phyloP scores from a whole-genome alignment of 805 yeast species.

The Yamadazyma endophytica region DNA sequence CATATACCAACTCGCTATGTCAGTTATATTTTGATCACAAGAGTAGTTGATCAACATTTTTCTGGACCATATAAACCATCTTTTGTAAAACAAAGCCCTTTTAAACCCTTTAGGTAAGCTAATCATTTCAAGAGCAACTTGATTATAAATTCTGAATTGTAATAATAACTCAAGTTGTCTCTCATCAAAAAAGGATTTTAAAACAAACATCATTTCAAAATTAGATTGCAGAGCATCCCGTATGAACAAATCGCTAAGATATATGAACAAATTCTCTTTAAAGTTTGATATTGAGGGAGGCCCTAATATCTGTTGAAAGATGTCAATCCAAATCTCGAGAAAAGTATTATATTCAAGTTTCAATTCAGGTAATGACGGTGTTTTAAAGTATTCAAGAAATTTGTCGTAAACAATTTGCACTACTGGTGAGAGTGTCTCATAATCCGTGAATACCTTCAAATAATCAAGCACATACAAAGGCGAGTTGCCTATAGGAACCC shows the following conservation, averaged over 20 bases:
- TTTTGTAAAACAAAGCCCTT: too few relatives aligned
- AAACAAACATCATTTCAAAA: conserved; percentile 1
- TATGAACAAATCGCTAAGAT: background rate
- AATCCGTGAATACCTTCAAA: conserved; percentile 11
- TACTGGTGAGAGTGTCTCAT: conserved; percentile 3
- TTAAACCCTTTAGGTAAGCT: conserved; percentile 3
- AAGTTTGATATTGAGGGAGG: background rate
- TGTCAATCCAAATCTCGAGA: conserved; percentile 6
- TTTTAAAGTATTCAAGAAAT: conserved; percentile 5
- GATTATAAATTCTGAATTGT: conserved; percentile 34
- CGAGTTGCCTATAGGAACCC: conserved; percentile 14
- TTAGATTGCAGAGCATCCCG: background rate
- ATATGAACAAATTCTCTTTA: conserved; percentile 1
- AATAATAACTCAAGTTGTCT: conserved; percentile 16
- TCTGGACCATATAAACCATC: conserved; percentile 3
- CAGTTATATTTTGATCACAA: background rate
- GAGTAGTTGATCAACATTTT: background rate
- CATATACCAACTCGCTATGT: conserved; percentile 11
- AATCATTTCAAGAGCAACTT: conserved; percentile 18
- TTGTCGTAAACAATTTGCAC: conserved; percentile 8
- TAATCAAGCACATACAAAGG: conserved; percentile 19
- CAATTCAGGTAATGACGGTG: background rate
- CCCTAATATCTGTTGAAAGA: conserved; percentile 6
- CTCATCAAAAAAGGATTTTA: conserved; percentile 1
- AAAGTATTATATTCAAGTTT: conserved; percentile 3